Conservation (phyloP, 495 filamentous ascomycete species). For the Xylaria nigripes region DNA sequence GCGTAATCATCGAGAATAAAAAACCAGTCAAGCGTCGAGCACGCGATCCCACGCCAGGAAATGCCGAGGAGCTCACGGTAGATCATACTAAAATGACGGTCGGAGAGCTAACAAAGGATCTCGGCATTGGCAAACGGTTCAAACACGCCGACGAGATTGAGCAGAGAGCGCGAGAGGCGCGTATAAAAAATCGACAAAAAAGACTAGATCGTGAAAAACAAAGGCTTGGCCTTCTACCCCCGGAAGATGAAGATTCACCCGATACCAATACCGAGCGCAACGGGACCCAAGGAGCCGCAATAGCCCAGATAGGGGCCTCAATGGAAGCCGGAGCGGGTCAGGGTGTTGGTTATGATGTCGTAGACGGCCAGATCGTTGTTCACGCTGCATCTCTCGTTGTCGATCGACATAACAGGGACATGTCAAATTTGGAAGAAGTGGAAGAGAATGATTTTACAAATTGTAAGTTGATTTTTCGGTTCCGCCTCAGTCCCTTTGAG, state of each 20-base stretch:
- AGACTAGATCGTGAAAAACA: conserved; percentile 26
- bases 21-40: conserved; percentile 28
- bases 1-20: conserved; percentile 20
- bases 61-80: conserved; percentile 64
- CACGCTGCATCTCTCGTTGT: conserved; percentile 71
- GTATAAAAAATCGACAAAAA: conserved; percentile 29
- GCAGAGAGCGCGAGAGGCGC: conserved; percentile 36
- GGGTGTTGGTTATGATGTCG: conserved; percentile 57
- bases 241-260: conserved; percentile 7
- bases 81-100: conserved; percentile 65
- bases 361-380: conserved; percentile 78
- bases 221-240: conserved; percentile 13
- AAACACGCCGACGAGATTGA: conserved; percentile 54
- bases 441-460: conserved; percentile 81
- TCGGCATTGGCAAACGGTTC: conserved; percentile 71
- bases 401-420: conserved; percentile 54
- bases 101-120: conserved; percentile 70
- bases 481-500: background rate
- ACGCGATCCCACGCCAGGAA: conserved; percentile 60
- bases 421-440: conserved; percentile 46
- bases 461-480: conserved; percentile 12
- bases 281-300: conserved; percentile 15
- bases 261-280: conserved; percentile 13
- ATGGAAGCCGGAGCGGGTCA: conserved; percentile 16
- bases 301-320: conserved; percentile 18